phyloP scores from a whole-genome alignment of 2,329 filamentous ascomycete species.

The Didymella sp. region DNA sequence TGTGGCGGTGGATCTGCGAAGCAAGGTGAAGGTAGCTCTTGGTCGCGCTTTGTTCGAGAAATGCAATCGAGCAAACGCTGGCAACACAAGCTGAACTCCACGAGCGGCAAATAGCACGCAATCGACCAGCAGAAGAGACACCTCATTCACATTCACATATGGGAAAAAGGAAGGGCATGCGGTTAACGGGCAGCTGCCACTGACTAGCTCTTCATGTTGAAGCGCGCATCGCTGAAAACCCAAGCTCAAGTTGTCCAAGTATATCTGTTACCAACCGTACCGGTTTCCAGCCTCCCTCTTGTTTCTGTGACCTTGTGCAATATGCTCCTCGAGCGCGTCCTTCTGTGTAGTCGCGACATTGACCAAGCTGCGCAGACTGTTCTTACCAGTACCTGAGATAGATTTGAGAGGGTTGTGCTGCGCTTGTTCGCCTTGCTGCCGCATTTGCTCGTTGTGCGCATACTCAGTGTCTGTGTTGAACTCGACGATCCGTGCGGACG shows the following conservation, averaged over 20 bases:
- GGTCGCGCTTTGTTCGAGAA: neutral
- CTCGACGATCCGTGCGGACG: slow-evolving; percentile 74
- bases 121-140: neutral
- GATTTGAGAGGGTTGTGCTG: slow-evolving; percentile 82
- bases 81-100: neutral
- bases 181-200: neutral
- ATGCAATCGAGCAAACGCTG: neutral
- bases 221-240: neutral
- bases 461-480: slow-evolving; percentile 94
- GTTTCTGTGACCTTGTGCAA: slow-evolving; percentile 79
- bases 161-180: neutral
- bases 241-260: neutral
- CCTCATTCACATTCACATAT: no score
- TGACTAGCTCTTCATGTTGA: neutral
- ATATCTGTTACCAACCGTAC: slow-evolving; percentile 74
- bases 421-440: slow-evolving; percentile 71
- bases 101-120: neutral
- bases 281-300: slow-evolving; percentile 80
- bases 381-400: slow-evolving; percentile 81
- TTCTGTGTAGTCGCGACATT: slow-evolving; percentile 81
- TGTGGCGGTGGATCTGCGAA: neutral
- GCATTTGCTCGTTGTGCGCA: slow-evolving; percentile 78
- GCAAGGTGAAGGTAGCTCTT: slow-evolving; percentile 1
- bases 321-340: slow-evolving; percentile 90
- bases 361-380: slow-evolving; percentile 86